These are phyloP conservation scores for Epichloe aotearoae DNA, from an alignment of 2,329 filamentous ascomycete species.

Conservation along the genomic window DNA sequence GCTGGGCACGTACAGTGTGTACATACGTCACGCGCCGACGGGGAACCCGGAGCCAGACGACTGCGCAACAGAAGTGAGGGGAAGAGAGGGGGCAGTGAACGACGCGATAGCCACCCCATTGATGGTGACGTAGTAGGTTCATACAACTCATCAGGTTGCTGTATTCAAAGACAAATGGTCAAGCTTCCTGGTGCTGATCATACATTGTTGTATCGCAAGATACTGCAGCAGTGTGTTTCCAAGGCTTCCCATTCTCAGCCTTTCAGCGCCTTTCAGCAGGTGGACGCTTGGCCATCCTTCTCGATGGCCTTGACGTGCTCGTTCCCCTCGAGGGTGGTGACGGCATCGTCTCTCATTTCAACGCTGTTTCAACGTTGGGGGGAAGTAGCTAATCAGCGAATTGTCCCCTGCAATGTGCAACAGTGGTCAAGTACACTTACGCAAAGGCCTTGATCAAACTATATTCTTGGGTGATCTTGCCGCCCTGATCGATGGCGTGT, in stretches of 20 bases:
- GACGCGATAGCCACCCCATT: no score
- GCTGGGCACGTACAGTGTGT: no score
- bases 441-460: conserved; percentile 83
- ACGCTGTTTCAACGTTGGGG: conserved; percentile 41
- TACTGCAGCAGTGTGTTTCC: no score
- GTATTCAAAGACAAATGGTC: no score
- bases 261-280: conserved; percentile 53
- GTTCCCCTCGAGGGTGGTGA: conserved; percentile 52
- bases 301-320: conserved; percentile 66
- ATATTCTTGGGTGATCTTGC: conserved; percentile 74
- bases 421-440: conserved; percentile 39
- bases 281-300: conserved; percentile 55
- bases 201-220: no score
- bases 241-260: background rate
- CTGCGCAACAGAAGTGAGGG: no score
- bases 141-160: no score
- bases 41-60: no score
- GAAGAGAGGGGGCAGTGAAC: no score
- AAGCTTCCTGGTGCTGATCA: no score
- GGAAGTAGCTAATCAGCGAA: background rate
- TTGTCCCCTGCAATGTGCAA: background rate
- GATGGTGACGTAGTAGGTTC: no score
- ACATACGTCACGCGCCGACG: no score
- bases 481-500: conserved; percentile 60
- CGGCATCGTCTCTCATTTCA: conserved; percentile 52